Percentiles rank a stretch among this genome's conserved stretches.
Conservation (phyloP, 805 yeast genomes). For the Hanseniaspora guilliermondii region DNA sequence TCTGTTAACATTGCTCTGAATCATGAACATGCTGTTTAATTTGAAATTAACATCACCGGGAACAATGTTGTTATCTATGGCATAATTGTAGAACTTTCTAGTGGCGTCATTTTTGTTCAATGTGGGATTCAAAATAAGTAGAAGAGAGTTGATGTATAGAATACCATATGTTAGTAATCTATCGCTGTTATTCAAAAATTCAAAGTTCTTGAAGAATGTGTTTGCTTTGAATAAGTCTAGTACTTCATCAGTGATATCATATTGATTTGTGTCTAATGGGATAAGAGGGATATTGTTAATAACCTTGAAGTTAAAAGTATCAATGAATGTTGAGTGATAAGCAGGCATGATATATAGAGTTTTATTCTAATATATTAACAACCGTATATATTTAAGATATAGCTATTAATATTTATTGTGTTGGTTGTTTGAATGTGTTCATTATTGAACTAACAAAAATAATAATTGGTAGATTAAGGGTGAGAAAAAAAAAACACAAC, state of each 20-base stretch:
- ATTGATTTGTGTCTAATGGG: conserved; percentile 81
- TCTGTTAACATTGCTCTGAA: conserved; percentile 53
- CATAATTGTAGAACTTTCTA: conserved; percentile 63
- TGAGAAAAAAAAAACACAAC: too few species aligned
- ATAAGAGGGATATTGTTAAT: conserved; percentile 74
- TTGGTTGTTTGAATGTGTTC: too few species aligned
- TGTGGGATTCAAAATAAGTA: conserved; percentile 43
- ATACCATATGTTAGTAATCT: conserved; percentile 89
- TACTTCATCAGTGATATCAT: conserved; percentile 85
- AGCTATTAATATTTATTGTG: neutral
- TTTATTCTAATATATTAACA: neutral
- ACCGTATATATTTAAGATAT: neutral
- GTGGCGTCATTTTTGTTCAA: conserved; percentile 48
- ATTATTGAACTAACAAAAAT: too few species aligned
- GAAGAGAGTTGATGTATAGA: conserved; percentile 73
- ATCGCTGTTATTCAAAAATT: conserved; percentile 91
- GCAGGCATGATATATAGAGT: conserved; percentile 32
- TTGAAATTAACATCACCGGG: conserved; percentile 97
- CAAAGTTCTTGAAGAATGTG: conserved; percentile 92
- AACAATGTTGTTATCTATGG: conserved; percentile 56
- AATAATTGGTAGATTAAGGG: too few species aligned
- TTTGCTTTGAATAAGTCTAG: conserved; percentile 89
- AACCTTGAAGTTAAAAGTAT: conserved; percentile 47
- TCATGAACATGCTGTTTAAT: conserved; percentile 56
- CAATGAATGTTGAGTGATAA: conserved; percentile 66